phyloP scores from a whole-genome alignment of 2,329 filamentous ascomycete genomes.

The Monilinia vaccinii-corymbosi region DNA sequence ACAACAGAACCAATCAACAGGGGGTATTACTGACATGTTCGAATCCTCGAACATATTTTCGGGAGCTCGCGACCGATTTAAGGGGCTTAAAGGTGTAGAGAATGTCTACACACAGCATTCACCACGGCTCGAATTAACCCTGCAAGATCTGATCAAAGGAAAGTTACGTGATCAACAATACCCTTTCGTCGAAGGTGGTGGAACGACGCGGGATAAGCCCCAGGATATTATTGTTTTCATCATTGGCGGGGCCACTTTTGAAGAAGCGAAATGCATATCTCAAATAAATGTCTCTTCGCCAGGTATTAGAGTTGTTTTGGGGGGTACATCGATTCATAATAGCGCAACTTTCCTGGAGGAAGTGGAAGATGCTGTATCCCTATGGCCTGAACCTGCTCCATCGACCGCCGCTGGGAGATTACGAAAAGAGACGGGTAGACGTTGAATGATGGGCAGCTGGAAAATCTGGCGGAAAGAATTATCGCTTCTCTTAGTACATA shows the following conservation, averaged over 20 bases:
- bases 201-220: slow-evolving; percentile 84
- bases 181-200: slow-evolving; percentile 84
- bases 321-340: slow-evolving; percentile 83
- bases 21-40: slow-evolving; percentile 84
- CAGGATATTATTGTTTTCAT: slow-evolving; percentile 96
- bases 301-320: slow-evolving; percentile 80
- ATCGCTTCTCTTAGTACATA: neutral
- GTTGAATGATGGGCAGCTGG: slow-evolving; percentile 11
- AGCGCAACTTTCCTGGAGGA: slow-evolving; percentile 82
- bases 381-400: slow-evolving; percentile 63
- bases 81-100: slow-evolving; percentile 92
- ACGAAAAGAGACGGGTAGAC: slow-evolving; percentile 28
- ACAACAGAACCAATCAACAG: slow-evolving; percentile 64
- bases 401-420: slow-evolving; percentile 29
- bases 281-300: slow-evolving; percentile 86
- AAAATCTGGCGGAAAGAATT: neutral
- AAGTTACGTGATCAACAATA: slow-evolving; percentile 78
- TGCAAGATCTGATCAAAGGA: slow-evolving; percentile 91
- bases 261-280: slow-evolving; percentile 95
- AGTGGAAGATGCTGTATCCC: slow-evolving; percentile 77
- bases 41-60: slow-evolving; percentile 88
- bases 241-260: slow-evolving; percentile 86
- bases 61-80: slow-evolving; percentile 77
- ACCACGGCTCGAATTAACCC: slow-evolving; percentile 72
- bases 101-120: slow-evolving; percentile 99